Evolutionary conservation across 805 yeast genomes (phyloP).

Genomic region (Candida loeiensis): DNA sequence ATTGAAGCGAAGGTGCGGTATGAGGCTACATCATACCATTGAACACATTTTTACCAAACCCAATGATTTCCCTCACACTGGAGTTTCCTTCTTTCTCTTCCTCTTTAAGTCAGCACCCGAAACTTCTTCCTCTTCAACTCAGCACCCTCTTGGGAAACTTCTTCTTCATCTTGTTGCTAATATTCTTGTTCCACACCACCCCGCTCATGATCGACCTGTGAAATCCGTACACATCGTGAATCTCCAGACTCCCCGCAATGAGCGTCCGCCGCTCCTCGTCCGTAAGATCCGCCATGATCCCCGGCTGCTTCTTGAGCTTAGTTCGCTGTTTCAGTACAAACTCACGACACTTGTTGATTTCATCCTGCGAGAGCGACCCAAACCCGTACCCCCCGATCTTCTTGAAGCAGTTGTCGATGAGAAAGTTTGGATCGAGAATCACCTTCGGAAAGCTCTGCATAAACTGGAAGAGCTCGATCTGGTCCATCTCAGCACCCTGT

Average conservation of each 20-base stretch:
- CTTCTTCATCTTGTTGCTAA: conserved; percentile 52
- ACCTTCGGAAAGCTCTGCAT: conserved; percentile 80
- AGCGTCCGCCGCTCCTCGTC: conserved; percentile 37
- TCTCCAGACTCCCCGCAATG: conserved; percentile 15
- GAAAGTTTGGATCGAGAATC: conserved; percentile 61
- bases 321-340: conserved; percentile 68
- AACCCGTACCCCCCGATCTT: conserved; percentile 61
- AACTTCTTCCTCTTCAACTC: background rate
- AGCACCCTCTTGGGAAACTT: conserved; percentile 10
- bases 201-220: conserved; percentile 48
- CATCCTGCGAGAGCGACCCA: conserved; percentile 77
- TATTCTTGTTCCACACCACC: conserved; percentile 60
- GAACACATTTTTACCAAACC: too few relatives aligned
- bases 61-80: too few relatives aligned
- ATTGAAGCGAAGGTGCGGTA: too few relatives aligned
- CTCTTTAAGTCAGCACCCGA: background rate
- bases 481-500: conserved; percentile 32
- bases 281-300: conserved; percentile 33
- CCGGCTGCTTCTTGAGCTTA: conserved; percentile 29
- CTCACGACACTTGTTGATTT: conserved; percentile 70
- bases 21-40: too few relatives aligned
- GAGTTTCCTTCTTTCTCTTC: background rate
- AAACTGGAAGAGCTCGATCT: conserved; percentile 65
- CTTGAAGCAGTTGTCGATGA: conserved; percentile 74
- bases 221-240: conserved; percentile 45